phyloP scores from a whole-genome alignment of 2,329 filamentous ascomycete genomes.

The Phialophora verrucosa region DNA sequence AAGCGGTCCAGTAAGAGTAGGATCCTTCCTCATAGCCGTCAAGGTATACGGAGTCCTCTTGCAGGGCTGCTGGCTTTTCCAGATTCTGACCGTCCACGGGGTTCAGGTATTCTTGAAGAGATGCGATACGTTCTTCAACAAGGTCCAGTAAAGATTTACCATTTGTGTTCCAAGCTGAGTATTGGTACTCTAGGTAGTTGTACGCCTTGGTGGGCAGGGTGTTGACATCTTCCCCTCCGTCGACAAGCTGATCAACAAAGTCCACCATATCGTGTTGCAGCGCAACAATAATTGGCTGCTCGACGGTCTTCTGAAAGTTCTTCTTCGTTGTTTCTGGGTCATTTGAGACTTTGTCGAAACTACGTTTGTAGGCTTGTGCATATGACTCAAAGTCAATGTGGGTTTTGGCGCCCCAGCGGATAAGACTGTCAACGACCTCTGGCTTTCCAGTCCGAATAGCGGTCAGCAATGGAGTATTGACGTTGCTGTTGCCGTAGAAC shows the following conservation, averaged over 20 bases:
- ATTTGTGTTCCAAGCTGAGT: constrained; percentile 38
- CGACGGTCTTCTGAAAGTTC: constrained; percentile 54
- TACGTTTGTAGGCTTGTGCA: constrained; percentile 61
- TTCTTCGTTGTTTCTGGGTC: constrained; percentile 55
- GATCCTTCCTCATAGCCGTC: constrained; percentile 55
- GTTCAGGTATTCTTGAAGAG: constrained; percentile 55
- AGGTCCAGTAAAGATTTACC: constrained; percentile 63
- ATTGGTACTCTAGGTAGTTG: constrained; percentile 18
- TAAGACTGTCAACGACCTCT: constrained; percentile 63
- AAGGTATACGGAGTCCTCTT: constrained; percentile 59
- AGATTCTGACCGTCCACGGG: constrained; percentile 4
- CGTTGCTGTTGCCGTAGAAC: constrained; percentile 43
- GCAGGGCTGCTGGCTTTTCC: constrained; percentile 32
- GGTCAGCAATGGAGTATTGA: constrained; percentile 61
- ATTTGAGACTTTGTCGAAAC: constrained; percentile 44
- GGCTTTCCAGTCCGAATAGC: constrained; percentile 63
- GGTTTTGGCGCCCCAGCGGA: constrained; percentile 66
- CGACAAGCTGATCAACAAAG: constrained; percentile 65
- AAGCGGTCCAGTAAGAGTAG: constrained; percentile 65
- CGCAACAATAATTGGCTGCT: constrained; percentile 73
- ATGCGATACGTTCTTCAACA: constrained; percentile 59
- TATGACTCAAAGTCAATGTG: constrained; percentile 68
- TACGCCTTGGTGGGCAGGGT: constrained; percentile 55
- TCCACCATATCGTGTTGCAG: constrained; percentile 55
- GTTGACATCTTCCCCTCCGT: constrained; percentile 70